Conservation (phyloP, 345 rosid species). For the Turnera subulata region DNA sequence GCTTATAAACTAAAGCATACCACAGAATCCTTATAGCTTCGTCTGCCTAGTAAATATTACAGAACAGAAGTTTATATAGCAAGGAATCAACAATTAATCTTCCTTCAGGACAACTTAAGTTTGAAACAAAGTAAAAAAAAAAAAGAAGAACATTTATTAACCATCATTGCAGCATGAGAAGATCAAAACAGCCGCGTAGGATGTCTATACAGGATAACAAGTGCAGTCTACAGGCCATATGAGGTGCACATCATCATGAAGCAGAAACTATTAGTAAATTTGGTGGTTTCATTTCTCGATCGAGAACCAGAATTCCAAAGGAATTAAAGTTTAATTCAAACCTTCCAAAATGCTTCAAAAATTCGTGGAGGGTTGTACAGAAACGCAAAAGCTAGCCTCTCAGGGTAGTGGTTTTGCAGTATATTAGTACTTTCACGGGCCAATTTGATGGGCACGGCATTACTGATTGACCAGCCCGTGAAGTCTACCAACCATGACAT, state of each 20-base stretch:
- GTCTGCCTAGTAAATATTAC: too few species aligned
- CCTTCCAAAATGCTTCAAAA: slow-evolving; percentile 99
- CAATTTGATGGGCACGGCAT: slow-evolving; percentile 64
- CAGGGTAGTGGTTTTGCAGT: slow-evolving; percentile 89
- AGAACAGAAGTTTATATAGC: too few species aligned
- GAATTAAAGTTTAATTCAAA: slow-evolving; percentile 23
- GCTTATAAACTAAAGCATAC: too few species aligned
- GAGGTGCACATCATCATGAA: not conserved
- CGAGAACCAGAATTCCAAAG: not conserved
- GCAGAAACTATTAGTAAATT: not conserved
- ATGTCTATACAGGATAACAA: not conserved
- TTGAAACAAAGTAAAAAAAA: too few species aligned
- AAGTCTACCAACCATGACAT: slow-evolving; percentile 96
- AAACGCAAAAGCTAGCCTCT: slow-evolving; percentile 85
- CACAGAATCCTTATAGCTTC: too few species aligned
- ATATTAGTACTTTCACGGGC: slow-evolving; percentile 72
- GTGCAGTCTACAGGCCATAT: not conserved
- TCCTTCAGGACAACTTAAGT: too few species aligned
- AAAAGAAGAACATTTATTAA: too few species aligned
- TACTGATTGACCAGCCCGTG: slow-evolving; percentile 74
- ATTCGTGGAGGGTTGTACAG: slow-evolving; percentile 90
- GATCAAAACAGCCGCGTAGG: not conserved
- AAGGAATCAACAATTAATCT: too few species aligned
- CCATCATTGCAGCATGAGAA: too few species aligned
- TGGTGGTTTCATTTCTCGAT: not conserved